Percentiles rank a stretch among this genome's conserved stretches.
Evolutionary conservation across 345 rosid genomes (phyloP).

Genomic region (thale cress (Arabidopsis thaliana)): TAIR10.1 NC_003074.8:22164001-22164500

Average conservation of each 20-base stretch:
- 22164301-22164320: neutral
- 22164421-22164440: neutral
- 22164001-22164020: too few relatives aligned
- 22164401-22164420: neutral
- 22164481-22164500: neutral
- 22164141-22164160: too few relatives aligned
- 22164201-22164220: neutral
- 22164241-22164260: neutral
- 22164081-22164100: too few relatives aligned
- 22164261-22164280: neutral
- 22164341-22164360: neutral
- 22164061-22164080: too few relatives aligned
- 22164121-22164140: too few relatives aligned
- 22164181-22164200: neutral
- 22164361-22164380: neutral
- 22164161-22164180: neutral
- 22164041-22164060: too few relatives aligned
- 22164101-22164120: too few relatives aligned
- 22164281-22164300: neutral
- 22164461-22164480: neutral
- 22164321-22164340: too few relatives aligned
- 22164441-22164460: neutral
- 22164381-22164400: neutral
- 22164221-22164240: neutral
- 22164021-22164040: too few relatives aligned